A percentile compares a stretch with the other conserved stretches of the same genome.
Conservation (phyloP, 2,329 filamentous ascomycete species). For the Nannizziopsis arthrosporioides region DNA sequence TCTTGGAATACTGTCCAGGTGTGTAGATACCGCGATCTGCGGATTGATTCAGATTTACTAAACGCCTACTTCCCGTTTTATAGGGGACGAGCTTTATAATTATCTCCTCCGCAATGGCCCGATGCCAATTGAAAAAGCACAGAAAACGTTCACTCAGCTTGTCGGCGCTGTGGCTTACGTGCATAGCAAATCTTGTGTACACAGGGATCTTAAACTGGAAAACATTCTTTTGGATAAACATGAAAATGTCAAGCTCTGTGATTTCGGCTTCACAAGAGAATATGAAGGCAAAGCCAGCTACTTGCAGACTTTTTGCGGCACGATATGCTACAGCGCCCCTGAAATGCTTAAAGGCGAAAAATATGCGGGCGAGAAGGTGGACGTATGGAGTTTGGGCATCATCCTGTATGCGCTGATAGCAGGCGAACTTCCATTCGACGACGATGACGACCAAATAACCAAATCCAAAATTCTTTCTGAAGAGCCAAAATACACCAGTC, state of each 20-base stretch:
- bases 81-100: constrained; percentile 94
- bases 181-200: constrained; percentile 87
- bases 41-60: constrained; percentile 3
- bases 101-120: constrained; percentile 81
- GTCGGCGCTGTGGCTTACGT: constrained; percentile 93
- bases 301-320: constrained; percentile 93
- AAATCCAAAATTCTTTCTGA: constrained; percentile 73
- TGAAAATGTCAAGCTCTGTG: constrained; percentile 93
- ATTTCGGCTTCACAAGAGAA: constrained; percentile 95
- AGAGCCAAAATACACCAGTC: constrained; percentile 74
- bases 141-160: constrained; percentile 90
- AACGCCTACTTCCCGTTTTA: background rate
- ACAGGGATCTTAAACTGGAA: constrained; percentile 91
- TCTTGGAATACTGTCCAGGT: constrained; percentile 92
- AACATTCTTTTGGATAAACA: constrained; percentile 93
- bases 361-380: constrained; percentile 94
- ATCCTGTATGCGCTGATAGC: constrained; percentile 77
- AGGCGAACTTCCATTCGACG: constrained; percentile 81
- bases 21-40: constrained; percentile 22
- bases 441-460: constrained; percentile 82
- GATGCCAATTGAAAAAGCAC: constrained; percentile 72
- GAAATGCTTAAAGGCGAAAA: constrained; percentile 99
- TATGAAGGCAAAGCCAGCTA: constrained; percentile 94
- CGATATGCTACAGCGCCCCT: constrained; percentile 91
- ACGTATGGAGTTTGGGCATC: constrained; percentile 94